Evolutionary conservation across 306 rosid genomes (phyloP).

Genomic region (Herpetospermum pedunculosum): DNA sequence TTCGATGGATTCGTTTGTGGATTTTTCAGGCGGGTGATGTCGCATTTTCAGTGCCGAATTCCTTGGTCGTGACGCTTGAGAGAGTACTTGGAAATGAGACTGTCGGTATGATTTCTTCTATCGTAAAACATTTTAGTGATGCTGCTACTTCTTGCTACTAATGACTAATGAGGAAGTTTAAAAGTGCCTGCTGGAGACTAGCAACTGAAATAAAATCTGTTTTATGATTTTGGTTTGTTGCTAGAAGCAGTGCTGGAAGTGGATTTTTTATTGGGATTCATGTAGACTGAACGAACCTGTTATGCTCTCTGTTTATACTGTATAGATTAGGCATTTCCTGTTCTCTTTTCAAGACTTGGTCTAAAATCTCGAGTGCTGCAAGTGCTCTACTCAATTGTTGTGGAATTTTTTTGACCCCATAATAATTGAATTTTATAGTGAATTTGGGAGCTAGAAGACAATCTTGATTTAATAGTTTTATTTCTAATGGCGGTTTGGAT

Average conservation of each 20-base stretch:
- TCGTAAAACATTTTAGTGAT: not conserved
- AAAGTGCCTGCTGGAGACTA: not conserved
- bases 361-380: not conserved
- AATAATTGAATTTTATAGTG: not conserved
- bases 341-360: not conserved
- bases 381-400: not conserved
- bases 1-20: constrained; percentile 28
- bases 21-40: constrained; percentile 72
- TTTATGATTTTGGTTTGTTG: not conserved
- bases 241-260: not conserved
- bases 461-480: not conserved
- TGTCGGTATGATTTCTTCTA: constrained; percentile 41
- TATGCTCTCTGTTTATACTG: not conserved
- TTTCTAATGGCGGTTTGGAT: constrained; percentile 12
- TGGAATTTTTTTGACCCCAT: not conserved
- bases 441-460: not conserved
- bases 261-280: not conserved
- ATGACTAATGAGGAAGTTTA: not conserved
- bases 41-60: constrained; percentile 76
- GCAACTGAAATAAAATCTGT: not conserved
- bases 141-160: not conserved
- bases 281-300: not conserved
- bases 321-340: not conserved
- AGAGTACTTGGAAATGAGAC: constrained; percentile 91
- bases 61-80: constrained; percentile 84